Evolutionary conservation across 2,329 filamentous ascomycete species (phyloP).

Genomic region (Exophiala alcalophila): DNA sequence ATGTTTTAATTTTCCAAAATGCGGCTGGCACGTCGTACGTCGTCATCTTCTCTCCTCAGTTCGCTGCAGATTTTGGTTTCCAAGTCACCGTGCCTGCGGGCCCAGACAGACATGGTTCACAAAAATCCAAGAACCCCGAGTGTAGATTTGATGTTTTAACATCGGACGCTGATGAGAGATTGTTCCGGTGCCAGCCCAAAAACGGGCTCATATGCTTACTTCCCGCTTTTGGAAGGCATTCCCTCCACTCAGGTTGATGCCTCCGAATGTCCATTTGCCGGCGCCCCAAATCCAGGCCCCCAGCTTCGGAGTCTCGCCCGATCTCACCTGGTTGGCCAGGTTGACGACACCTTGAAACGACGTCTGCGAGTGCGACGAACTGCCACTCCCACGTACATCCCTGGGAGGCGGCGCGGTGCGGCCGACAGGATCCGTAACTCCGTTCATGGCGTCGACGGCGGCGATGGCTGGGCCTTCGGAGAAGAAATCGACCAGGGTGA

Average conservation of each 20-base stretch:
- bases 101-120: no score
- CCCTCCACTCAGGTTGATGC: constrained; percentile 34
- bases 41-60: no score
- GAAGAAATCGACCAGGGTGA: constrained; percentile 77
- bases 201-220: no score
- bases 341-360: constrained; percentile 40
- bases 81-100: no score
- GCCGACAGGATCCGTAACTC: constrained; percentile 47
- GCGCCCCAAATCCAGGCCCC: constrained; percentile 47
- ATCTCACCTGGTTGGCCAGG: constrained; percentile 38
- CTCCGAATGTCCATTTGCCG: constrained; percentile 44
- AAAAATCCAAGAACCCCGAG: no score
- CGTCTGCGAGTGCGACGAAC: constrained; percentile 29
- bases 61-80: no score
- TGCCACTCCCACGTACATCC: constrained; percentile 33
- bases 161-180: no score
- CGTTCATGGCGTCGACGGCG: constrained; percentile 67
- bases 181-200: no score
- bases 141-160: no score
- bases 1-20: no score
- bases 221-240: constrained; percentile 14
- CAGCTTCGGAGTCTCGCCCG: constrained; percentile 38
- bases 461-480: constrained; percentile 67
- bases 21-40: no score
- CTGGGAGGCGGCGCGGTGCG: constrained; percentile 37